These are phyloP conservation scores for Gaeumannomyces tritici DNA, from an alignment of 2,329 filamentous ascomycete genomes.

Conservation along the genomic window DNA sequence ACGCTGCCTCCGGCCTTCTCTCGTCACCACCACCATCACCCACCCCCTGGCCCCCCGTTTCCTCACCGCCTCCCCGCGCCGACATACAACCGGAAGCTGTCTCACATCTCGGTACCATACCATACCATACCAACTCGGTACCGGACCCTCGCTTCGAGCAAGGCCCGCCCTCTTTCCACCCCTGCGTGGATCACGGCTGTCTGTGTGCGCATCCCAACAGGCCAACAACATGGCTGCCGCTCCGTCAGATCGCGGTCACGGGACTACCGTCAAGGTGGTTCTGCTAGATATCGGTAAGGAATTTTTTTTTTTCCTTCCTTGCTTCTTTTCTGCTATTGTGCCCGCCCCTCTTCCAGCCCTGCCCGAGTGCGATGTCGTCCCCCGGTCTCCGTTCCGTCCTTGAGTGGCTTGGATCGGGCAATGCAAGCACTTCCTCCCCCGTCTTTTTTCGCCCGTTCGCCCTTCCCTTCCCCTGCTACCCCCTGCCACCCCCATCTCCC, in stretches of 20 bases:
- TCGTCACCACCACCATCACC: too few relatives aligned
- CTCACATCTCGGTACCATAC: neutral
- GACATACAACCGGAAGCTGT: neutral
- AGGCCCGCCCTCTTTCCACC: neutral
- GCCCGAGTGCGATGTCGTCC: neutral
- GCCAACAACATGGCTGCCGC: constrained; percentile 1
- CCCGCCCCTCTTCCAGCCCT: neutral
- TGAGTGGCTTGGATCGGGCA: neutral
- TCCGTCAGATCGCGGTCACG: neutral
- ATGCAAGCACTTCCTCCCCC: neutral
- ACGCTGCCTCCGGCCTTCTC: too few relatives aligned
- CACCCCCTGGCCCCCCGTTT: neutral
- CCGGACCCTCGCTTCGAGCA: too few relatives aligned
- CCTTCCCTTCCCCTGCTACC: too few relatives aligned
- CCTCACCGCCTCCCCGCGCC: neutral
- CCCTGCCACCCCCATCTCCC: too few relatives aligned
- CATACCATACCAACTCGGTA: neutral
- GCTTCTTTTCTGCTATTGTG: neutral
- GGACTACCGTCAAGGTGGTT: constrained; percentile 30
- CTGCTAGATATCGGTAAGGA: constrained; percentile 49
- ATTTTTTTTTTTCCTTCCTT: neutral
- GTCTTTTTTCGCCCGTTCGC: neutral
- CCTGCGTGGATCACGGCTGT: neutral
- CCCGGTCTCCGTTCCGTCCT: neutral
- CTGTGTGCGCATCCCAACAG: neutral